Evolutionary conservation across 805 yeast species (phyloP), one percentile per base, ranked within the genome.

Genomic region (Ogataea ganodermae): DNA sequence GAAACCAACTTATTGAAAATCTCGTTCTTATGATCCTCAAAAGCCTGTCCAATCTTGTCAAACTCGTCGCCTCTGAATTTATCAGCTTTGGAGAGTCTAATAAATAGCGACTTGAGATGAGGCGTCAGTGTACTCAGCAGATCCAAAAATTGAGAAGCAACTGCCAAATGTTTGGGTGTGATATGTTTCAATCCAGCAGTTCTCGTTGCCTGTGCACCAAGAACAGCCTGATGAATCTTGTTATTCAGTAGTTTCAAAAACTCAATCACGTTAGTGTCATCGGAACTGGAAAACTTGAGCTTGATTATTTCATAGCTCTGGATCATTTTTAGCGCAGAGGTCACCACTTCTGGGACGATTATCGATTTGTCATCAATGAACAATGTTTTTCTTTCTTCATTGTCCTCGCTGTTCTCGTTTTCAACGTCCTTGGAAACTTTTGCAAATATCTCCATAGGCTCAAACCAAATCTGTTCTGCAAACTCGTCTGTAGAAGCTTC

Each of bases 151-250:
- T 86, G 89, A 4, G 84, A 79, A 30, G 86, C 79, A 32, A 85
- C 71, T 0, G 89, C 83, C 42, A 86, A 61, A 62, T 86, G 88
- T 54, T 81, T 82, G 1, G 89, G 84, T 3, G 88, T 82, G 42
- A 86, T 85, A 58, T 85, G 90, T 52, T 77, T 81, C 42, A 86
- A 69, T 0, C 88, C 89, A 0, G 92, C 87, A 0, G 90, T 79
- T 52, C 80, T 67, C 2, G 87, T 84, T 1, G 92, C 92, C 35
- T 86, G 88, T 1, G 91, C 89, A 36, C 83, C 85, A 30, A 86
- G 67, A 32, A 86, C 82, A 4, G 86, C 78, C 51, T 79, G 79
- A 3, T 79, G 75, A 5, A 79, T 68, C 49, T 81, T 77, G 14
- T 79, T 63, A 55, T 85, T 84, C 57, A 79, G 67, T 9, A 75